Conservation (phyloP, 2,329 filamentous ascomycete species). For the Penicillium sp. region DNA sequence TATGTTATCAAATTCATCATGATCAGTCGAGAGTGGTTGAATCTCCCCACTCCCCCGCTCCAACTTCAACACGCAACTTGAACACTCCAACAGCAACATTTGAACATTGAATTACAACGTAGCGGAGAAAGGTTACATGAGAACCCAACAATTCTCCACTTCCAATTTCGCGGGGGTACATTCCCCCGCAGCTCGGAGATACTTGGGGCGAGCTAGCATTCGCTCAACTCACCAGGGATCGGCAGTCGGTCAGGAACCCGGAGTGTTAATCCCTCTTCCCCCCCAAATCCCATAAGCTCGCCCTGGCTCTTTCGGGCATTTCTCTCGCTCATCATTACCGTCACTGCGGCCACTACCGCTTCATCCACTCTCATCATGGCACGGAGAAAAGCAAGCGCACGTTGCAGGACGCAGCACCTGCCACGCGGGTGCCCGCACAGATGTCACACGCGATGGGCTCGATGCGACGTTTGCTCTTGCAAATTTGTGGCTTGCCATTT, state of each 20-base stretch:
- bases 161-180: constrained; percentile 4
- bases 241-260: constrained; percentile 9
- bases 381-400: constrained; percentile 2
- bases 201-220: not conserved
- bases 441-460: constrained; percentile 11
- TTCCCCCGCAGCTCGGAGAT: constrained; percentile 26
- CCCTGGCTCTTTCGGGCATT: constrained; percentile 2
- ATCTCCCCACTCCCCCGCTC: too few relatives aligned
- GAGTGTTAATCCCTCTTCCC: not conserved
- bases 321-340: constrained; percentile 2
- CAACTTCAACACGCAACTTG: not conserved
- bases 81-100: not conserved
- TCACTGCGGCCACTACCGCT: constrained; percentile 1
- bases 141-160: constrained; percentile 11
- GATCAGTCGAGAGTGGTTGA: too few relatives aligned
- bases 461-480: constrained; percentile 11
- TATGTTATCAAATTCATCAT: too few relatives aligned
- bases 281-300: not conserved
- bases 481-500: not conserved
- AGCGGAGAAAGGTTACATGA: constrained; percentile 21
- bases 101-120: not conserved
- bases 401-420: not conserved
- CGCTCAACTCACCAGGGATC: constrained; percentile 20
- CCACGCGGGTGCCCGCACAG: constrained; percentile 3
- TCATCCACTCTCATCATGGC: not conserved